phyloP scores from a whole-genome alignment of 2,329 filamentous ascomycete species.

The Botrytis tulipae region DNA sequence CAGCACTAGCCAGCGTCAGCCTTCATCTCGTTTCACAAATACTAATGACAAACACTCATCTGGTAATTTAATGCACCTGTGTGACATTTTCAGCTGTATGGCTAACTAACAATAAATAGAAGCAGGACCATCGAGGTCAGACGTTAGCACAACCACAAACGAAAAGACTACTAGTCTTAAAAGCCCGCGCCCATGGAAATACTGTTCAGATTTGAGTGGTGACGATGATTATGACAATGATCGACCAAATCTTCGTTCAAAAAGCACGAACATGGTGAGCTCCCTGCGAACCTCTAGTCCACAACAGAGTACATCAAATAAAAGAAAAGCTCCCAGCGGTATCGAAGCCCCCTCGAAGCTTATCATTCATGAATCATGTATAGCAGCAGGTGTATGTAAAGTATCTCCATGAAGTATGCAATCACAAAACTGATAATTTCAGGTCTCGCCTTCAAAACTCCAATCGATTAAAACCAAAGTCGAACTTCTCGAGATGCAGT shows the following conservation, averaged over 20 bases:
- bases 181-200: neutral
- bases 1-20: neutral
- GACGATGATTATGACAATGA: neutral
- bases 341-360: neutral
- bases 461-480: neutral
- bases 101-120: too few species aligned
- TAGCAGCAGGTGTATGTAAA: neutral
- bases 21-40: neutral
- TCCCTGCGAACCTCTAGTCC: too few species aligned
- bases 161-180: neutral
- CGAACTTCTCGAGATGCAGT: neutral
- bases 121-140: neutral
- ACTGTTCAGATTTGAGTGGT: neutral
- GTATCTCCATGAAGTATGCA: too few species aligned
- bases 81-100: too few species aligned
- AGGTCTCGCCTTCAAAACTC: neutral
- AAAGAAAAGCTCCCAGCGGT: neutral
- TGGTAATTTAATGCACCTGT: neutral
- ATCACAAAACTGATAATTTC: neutral
- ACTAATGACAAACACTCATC: neutral
- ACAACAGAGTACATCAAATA: neutral
- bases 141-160: neutral
- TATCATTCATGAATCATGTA: neutral
- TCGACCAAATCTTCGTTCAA: neutral
- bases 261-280: neutral